Conservation (phyloP, 208 protist genomes). For the Entamoeba dispar region DNA sequence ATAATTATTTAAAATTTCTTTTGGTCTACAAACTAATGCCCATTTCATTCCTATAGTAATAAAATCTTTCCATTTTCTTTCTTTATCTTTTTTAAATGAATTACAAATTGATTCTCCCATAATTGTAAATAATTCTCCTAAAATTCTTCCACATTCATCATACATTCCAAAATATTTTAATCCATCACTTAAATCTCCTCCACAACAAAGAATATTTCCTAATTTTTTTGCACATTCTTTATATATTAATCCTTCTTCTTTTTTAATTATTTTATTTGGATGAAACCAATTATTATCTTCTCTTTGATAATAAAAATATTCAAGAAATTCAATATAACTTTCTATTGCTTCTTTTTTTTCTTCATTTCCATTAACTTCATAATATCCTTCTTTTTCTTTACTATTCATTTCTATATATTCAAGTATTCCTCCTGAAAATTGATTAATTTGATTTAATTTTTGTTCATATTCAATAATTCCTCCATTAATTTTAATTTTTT, state of each 20-base stretch:
- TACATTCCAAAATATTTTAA: not conserved
- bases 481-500: not conserved
- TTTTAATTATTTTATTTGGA: not conserved
- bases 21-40: not conserved
- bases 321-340: not conserved
- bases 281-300: not conserved
- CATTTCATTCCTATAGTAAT: not conserved
- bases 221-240: not conserved
- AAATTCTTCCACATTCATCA: not conserved
- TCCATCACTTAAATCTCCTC: not conserved
- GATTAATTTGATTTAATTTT: not conserved
- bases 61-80: not conserved
- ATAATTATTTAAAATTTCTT: not conserved
- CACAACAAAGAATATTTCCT: not conserved
- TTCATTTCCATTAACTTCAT: not conserved
- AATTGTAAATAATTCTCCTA: not conserved
- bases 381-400: not conserved
- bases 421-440: not conserved
- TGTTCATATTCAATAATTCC: not conserved
- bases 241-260: not conserved
- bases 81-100: not conserved
- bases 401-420: not conserved
- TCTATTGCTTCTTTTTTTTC: not conserved
- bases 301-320: not conserved
- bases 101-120: not conserved